Percentiles rank a stretch among this genome's conserved stretches.
Conservation (phyloP, 176 grass and related monocot species). For the Ensete glaucum region DNA sequence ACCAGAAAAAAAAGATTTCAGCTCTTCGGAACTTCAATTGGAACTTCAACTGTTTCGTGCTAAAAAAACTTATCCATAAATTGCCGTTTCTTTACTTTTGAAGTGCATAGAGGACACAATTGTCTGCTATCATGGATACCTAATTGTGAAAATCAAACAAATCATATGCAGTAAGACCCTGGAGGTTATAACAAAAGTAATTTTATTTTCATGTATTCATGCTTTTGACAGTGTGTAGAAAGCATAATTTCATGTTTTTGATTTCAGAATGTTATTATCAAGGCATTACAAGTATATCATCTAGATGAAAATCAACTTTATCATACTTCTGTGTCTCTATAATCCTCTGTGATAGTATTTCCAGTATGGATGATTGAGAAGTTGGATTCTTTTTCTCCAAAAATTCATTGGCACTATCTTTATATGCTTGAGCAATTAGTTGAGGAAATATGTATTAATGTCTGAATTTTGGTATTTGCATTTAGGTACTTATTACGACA, state of each 20-base stretch:
- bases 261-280: too few species aligned
- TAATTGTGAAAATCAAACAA: not conserved
- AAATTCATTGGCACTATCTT: too few species aligned
- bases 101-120: not conserved
- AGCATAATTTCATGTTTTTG: not conserved
- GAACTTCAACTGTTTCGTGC: not conserved
- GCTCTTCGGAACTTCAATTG: not conserved
- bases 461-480: constrained; percentile 9
- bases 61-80: too few species aligned
- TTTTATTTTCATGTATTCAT: not conserved
- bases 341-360: too few species aligned
- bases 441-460: not conserved
- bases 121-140: not conserved
- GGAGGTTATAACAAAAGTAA: not conserved
- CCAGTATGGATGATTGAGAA: not conserved
- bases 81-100: not conserved
- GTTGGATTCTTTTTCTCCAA: not conserved
- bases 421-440: too few species aligned
- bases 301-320: too few species aligned
- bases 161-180: not conserved
- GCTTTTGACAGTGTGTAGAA: not conserved
- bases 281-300: too few species aligned
- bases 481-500: constrained; percentile 77
- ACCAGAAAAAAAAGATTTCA: not conserved
- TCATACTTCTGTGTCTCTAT: too few species aligned